Conservation (phyloP, 148 eudicot genomes). For the Cornus suecica region DNA sequence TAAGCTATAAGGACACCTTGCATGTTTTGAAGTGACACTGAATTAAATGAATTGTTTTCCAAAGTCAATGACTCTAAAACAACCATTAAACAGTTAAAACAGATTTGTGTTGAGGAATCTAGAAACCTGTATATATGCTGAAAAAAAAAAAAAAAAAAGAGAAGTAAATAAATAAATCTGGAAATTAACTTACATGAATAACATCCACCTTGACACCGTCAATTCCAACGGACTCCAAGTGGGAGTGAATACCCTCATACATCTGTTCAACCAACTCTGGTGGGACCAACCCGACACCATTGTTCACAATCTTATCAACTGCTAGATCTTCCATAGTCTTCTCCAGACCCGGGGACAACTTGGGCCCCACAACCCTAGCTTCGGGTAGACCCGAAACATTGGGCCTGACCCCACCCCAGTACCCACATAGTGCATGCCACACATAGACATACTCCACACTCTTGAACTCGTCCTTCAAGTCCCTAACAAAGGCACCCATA, state of each 20-base stretch:
- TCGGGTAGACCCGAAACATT: constrained; percentile 52
- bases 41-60: no score
- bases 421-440: constrained; percentile 95
- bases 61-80: no score
- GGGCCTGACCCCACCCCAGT: constrained; percentile 94
- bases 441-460: constrained; percentile 83
- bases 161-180: no score
- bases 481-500: constrained; percentile 75
- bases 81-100: no score
- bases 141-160: no score
- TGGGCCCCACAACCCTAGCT: constrained; percentile 50
- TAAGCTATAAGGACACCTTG: no score
- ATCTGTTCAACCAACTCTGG: constrained; percentile 62
- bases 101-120: no score
- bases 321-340: constrained; percentile 90
- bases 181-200: constrained; percentile 75
- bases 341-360: constrained; percentile 64
- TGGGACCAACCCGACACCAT: constrained; percentile 78
- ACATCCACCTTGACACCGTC: constrained; percentile 97
- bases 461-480: constrained; percentile 62
- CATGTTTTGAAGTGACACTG: no score
- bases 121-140: no score
- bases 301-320: constrained; percentile 84
- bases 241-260: constrained; percentile 86
- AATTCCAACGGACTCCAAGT: constrained; percentile 68